Evolutionary conservation across 352 stramenopile species (phyloP), one percentile per base, ranked within the genome.

Genomic region (Pythium brassicae): DNA sequence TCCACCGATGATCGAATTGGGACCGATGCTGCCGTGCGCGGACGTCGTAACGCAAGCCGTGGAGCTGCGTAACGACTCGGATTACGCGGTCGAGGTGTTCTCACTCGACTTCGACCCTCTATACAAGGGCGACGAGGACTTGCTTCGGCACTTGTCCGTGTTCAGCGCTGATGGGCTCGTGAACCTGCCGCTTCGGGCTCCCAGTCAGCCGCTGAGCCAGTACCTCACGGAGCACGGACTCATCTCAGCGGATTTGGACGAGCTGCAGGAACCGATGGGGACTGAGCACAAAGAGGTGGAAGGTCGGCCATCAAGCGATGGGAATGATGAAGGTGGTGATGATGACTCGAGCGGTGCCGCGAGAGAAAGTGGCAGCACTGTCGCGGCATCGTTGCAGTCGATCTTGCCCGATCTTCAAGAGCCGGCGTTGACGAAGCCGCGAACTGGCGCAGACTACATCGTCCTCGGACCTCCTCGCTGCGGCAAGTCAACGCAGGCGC

Each of bases 21-120:
- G 88, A 0, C 86, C 94, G 6, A 76, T 97, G 12, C 65, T 98
- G 25, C 94, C 94, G 32, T 94, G 77, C 29, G 64, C 72, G 1
- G 64, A 62, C 9, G 55, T 69, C 0, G 57, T 69, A 12, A 63
- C 90, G 43, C 62, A 67, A 8, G 25, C 71, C 1, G 77, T 98
- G 8, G 80, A 83, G 19, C 83, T 98, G 47, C 62, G 61, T 1
- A 98, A 98, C 61, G 78, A 95, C 34, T 92, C 84, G 8, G 78
- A 96, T 26, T 94, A 93, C 40, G 54, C 80, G 0, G 70, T 98
- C 6, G 94, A 98, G 61, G 81, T 98, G 9, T 97, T 94, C 52
- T 96, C 83, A 10, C 54, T 97, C 14, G 90, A 97, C 52, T 97
- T 96, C 68, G 90, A 97, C 52, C 32, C 50, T 4, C 49, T 68